Evolutionary conservation across 202 grass and related monocot species (phyloP), one percentile per base, ranked within the genome.

Genomic region (Saccharum hybrid): DNA sequence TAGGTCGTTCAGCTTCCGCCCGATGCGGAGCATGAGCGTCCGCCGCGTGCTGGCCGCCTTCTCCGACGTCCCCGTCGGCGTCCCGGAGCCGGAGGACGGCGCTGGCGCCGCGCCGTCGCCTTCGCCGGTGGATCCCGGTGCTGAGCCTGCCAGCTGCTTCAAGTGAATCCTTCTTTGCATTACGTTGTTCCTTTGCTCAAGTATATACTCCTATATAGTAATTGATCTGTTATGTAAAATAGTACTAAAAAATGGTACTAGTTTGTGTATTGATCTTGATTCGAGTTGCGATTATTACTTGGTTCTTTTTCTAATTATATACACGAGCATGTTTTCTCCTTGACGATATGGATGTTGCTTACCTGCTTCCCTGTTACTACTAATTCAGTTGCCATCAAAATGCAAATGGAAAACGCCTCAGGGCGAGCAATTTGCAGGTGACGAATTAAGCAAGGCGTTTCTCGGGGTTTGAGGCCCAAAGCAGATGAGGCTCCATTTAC

Each of bases 1-100:
- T 18, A 38, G 92, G 72, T 88, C 86, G 7, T 80, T 79, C 37
- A 94, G 88, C 79, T 98, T 98, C 85, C 72, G 75, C 54, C 85
- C 92, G 5, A 88, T 92, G 76, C 85, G 90, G 52, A 93, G 79
- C 49, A 87, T 88, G 86, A 97, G 92, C 83, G 42, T 88, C 37
- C 82, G 87, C 8, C 84, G 90, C 69, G 31, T 91, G 46, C 73
- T 93, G 60, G 92, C 84, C 4, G 62, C 73, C 30, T 42, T 98
- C 70, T 93, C 92, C 61, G 95, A 98, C 83, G 83, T 88, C 78
- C 95, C 95, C 18, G 59, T 91, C 42, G 83, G 87, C 83, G 23
- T 75, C 36, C 42, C 72, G 18, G 88, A 86, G 10, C 19, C 54
- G 2, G 54, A 59, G 19, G 54, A 21, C 80, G 11, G 21, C 5